Percentiles rank a stretch among this genome's conserved stretches.
These are phyloP conservation scores for Penicillium pancosmium DNA, from an alignment of 495 filamentous ascomycete genomes.

Conservation along the genomic window DNA sequence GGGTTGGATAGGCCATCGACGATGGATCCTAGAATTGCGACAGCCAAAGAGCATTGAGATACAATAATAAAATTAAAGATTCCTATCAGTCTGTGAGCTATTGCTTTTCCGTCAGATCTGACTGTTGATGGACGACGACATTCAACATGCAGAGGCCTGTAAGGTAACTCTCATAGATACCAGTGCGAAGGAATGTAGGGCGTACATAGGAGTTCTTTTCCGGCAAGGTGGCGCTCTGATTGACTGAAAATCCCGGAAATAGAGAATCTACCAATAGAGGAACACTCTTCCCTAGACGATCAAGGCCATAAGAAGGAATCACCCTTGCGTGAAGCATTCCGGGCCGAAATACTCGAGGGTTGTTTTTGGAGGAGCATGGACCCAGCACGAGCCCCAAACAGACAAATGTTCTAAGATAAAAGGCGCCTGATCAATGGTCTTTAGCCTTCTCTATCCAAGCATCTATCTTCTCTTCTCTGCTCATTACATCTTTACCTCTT, in stretches of 20 bases:
- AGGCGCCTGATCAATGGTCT: slow-evolving; percentile 14
- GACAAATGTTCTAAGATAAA: slow-evolving; percentile 25
- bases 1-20: background rate
- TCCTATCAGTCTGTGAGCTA: background rate
- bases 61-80: background rate
- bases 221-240: slow-evolving; percentile 22
- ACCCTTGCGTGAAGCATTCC: slow-evolving; percentile 31
- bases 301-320: slow-evolving; percentile 5
- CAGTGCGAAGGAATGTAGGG: slow-evolving; percentile 28
- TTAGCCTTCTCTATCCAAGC: slow-evolving; percentile 13
- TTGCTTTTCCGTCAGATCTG: background rate
- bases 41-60: background rate
- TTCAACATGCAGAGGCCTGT: background rate
- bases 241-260: slow-evolving; percentile 18
- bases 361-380: slow-evolving; percentile 17
- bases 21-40: background rate
- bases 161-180: slow-evolving; percentile 24
- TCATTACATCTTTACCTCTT: slow-evolving; percentile 17
- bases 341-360: slow-evolving; percentile 13
- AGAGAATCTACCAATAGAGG: slow-evolving; percentile 16
- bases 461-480: slow-evolving; percentile 13
- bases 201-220: background rate
- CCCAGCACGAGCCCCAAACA: slow-evolving; percentile 12
- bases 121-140: background rate
- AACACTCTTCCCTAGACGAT: background rate